These are phyloP conservation scores for Scenedesmus sp. DNA, from an alignment of 163 green algal genomes.

Conservation along the genomic window DNA sequence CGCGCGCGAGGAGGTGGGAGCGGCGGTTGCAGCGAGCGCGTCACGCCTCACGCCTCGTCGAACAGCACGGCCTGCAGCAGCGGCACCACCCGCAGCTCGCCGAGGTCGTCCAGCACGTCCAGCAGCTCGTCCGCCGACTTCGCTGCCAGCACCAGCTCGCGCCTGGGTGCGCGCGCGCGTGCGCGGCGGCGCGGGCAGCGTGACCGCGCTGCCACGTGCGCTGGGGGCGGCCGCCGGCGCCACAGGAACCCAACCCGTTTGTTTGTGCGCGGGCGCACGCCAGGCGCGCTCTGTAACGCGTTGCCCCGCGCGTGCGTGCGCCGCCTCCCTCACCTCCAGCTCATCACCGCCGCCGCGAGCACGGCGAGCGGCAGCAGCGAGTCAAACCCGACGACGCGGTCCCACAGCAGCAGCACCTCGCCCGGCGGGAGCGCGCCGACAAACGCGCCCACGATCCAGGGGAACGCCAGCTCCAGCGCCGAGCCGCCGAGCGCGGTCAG, in stretches of 20 bases:
- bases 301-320: too few species aligned
- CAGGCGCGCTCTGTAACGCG: too few species aligned
- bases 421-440: slow-evolving; percentile 52
- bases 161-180: slow-evolving; percentile 37
- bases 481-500: slow-evolving; percentile 52
- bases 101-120: slow-evolving; percentile 64
- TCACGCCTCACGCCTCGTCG: slow-evolving; percentile 1
- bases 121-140: slow-evolving; percentile 52
- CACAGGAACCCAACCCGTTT: too few species aligned
- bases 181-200: too few species aligned
- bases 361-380: slow-evolving; percentile 72
- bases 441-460: slow-evolving; percentile 69
- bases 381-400: slow-evolving; percentile 77
- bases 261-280: too few species aligned
- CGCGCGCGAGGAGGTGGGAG: too few species aligned
- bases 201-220: too few species aligned
- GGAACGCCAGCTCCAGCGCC: slow-evolving; percentile 55
- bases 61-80: slow-evolving; percentile 76
- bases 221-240: too few species aligned
- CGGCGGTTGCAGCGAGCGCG: too few species aligned
- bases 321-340: slow-evolving; percentile 76
- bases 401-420: slow-evolving; percentile 75
- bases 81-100: slow-evolving; percentile 61
- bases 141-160: slow-evolving; percentile 61
- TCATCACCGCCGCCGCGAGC: slow-evolving; percentile 68